Base-by-base conservation (phyloP, 805 yeast genomes). In the Teunomyces kruisii region DNA sequence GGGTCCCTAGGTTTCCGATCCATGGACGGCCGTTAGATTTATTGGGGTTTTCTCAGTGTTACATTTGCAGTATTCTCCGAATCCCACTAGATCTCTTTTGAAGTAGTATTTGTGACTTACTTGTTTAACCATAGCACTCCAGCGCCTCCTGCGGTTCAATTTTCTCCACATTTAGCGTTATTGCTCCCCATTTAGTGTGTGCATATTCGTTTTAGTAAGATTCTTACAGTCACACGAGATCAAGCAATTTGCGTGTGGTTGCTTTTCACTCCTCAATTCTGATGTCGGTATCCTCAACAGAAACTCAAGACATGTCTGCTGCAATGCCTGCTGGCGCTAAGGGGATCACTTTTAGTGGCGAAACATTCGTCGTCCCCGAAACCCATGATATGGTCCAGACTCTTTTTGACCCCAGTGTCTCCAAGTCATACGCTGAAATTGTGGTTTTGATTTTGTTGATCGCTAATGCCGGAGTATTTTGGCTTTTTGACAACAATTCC, bases 301-400 rank as follows among this genome's bases (percentile, higher is more conserved):
- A 35, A 35, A 35, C 38, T 12, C 22, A 35, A 35, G 38, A 19
- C 16, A 35, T 35, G 38, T 9, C 27, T 12, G 14, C 9, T 13
- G 6, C 44, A 10, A 9, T 24, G 13, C 22, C 32, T 12, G 8
- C 36, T 7, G 48, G 48, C 13, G 40, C 32, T 32, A 45, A 62
- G 43, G 81, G 80, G 1, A 71, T 74, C 47, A 73, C 79, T 27
- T 68, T 72, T 49, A 52, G 57, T 10, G 79, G 78, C 4, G 72
- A 62, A 35, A 65, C 75, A 16, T 76, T 76, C 50, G 54, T 61
- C 27, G 77, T 74, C 30, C 86, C 87, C 1, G 76, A 78, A 53
- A 88, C 96, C 26, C 85, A 84, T 56, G 96, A 88, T 59, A 87
- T 88, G 94, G 85, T 88, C 28, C 75, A 88, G 50, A 83, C 92